phyloP scores from a whole-genome alignment of 2,329 filamentous ascomycete genomes.

The Allantophomopsis lycopodina region DNA sequence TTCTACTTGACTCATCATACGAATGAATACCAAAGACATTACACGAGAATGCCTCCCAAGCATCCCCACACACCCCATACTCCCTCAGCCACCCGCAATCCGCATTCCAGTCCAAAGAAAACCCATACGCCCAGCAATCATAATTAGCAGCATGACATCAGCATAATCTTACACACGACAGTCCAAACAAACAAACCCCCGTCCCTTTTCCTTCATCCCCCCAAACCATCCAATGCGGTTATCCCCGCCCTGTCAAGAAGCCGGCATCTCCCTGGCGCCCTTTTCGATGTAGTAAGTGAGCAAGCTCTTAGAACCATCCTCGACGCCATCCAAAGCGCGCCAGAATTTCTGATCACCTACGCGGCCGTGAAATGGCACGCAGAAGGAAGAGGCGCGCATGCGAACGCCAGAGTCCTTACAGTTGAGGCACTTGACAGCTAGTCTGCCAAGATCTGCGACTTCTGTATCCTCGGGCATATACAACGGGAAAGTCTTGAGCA shows the following conservation, averaged over 20 bases:
- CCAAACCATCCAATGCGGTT: no score
- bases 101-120: not conserved
- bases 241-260: no score
- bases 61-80: not conserved
- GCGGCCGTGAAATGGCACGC: conserved; percentile 53
- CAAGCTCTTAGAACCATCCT: conserved; percentile 61
- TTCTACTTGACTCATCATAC: no score
- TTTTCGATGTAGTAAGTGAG: conserved; percentile 74
- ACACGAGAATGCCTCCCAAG: not conserved
- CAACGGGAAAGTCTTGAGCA: conserved; percentile 29
- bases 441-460: conserved; percentile 32
- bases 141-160: no score
- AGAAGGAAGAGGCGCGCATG: conserved; percentile 71
- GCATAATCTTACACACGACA: no score
- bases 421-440: conserved; percentile 43
- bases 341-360: conserved; percentile 53
- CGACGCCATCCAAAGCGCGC: conserved; percentile 47
- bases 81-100: not conserved
- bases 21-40: no score
- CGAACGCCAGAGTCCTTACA: conserved; percentile 47
- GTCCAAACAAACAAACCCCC: no score
- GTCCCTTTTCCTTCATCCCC: no score
- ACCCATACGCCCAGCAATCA: no score
- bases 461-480: conserved; percentile 36
- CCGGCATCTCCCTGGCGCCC: conserved; percentile 38